Percentiles rank a stretch among this genome's conserved stretches.
Evolutionary conservation across 805 yeast genomes (phyloP).

Genomic region (Wickerhamomyces canadensis): DNA sequence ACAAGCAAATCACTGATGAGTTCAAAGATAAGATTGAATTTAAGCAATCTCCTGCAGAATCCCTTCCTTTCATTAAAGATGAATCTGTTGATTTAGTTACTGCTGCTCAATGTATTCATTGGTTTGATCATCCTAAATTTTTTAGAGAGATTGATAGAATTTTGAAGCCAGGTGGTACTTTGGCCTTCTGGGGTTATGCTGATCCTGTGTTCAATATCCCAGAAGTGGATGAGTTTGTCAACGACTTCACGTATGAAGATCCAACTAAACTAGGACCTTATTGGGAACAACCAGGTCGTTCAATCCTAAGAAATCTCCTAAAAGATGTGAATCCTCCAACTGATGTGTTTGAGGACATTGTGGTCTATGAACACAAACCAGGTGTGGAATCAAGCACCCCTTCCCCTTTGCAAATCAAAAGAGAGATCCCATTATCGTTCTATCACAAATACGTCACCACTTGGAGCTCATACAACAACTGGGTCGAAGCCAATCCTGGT

Average conservation of each 20-base stretch:
- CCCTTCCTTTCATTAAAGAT: slow-evolving; percentile 26
- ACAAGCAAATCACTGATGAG: slow-evolving; percentile 15
- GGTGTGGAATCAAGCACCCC: slow-evolving; percentile 5
- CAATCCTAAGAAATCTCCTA: slow-evolving; percentile 40
- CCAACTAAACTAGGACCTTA: slow-evolving; percentile 50
- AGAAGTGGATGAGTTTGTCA: slow-evolving; percentile 48
- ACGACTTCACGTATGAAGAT: slow-evolving; percentile 46
- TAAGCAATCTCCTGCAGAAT: slow-evolving; percentile 21
- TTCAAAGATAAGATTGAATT: slow-evolving; percentile 12
- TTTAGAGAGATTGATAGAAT: slow-evolving; percentile 43
- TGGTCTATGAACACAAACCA: slow-evolving; percentile 28
- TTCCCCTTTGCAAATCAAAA: slow-evolving; percentile 28
- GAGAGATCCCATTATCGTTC: slow-evolving; percentile 37
- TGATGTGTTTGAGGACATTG: slow-evolving; percentile 35
- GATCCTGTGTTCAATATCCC: slow-evolving; percentile 60
- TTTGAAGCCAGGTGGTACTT: slow-evolving; percentile 56
- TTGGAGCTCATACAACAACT: slow-evolving; percentile 64
- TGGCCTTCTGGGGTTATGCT: slow-evolving; percentile 75
- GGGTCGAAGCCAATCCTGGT: slow-evolving; percentile 30
- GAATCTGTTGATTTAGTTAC: slow-evolving; percentile 56
- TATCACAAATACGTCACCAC: slow-evolving; percentile 55
- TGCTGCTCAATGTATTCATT: slow-evolving; percentile 85
- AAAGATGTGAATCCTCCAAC: slow-evolving; percentile 38
- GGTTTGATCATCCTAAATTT: slow-evolving; percentile 60
- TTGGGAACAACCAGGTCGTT: slow-evolving; percentile 87